Conservation (phyloP, 2,329 filamentous ascomycete genomes). For the Daldinia sp. region DNA sequence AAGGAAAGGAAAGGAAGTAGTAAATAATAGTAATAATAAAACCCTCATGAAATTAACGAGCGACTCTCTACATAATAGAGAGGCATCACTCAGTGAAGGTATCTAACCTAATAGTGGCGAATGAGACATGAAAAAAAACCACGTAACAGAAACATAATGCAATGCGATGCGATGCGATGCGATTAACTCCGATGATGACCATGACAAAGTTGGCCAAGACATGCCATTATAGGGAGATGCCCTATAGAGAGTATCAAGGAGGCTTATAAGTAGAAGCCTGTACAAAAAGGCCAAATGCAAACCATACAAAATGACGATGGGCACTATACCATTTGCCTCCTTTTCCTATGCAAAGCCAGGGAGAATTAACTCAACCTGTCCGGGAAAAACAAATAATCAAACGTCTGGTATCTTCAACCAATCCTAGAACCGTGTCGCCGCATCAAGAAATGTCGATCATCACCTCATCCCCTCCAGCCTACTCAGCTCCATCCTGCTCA, state of each 20-base stretch:
- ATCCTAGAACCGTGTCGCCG: background rate
- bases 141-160: background rate
- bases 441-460: background rate
- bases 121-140: background rate
- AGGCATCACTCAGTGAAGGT: background rate
- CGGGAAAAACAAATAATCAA: background rate
- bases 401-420: slow-evolving; percentile 3
- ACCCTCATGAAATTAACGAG: too few relatives aligned
- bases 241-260: background rate
- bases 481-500: background rate
- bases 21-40: background rate
- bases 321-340: background rate
- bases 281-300: slow-evolving; percentile 1
- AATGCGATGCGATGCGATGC: background rate
- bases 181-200: background rate
- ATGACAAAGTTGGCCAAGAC: background rate
- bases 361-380: slow-evolving; percentile 6
- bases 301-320: background rate
- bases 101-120: background rate
- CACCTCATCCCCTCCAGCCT: background rate
- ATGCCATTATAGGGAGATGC: background rate
- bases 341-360: slow-evolving; percentile 5
- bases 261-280: background rate
- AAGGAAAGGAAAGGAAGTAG: background rate
- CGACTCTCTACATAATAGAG: background rate